A percentile compares a stretch with the other conserved stretches of the same genome.
Conservation (phyloP, 495 filamentous ascomycete genomes). For the Neurospora sp. region DNA sequence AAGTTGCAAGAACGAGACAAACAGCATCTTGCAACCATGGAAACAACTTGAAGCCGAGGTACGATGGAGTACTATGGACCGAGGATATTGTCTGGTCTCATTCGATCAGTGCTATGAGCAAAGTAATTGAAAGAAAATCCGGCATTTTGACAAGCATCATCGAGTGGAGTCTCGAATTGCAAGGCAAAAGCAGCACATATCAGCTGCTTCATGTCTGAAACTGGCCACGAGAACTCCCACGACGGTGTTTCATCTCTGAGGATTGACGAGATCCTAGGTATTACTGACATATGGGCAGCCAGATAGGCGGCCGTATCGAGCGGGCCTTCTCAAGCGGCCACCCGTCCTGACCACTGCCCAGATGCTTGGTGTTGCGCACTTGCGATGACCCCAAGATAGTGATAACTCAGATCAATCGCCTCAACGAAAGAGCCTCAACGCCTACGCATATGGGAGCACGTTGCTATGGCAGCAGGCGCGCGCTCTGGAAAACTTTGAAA, state of each 20-base stretch:
- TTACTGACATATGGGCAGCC: background rate
- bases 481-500: conserved; percentile 10
- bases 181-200: no score
- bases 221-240: background rate
- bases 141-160: background rate
- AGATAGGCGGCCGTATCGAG: background rate
- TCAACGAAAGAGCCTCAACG: background rate
- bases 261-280: background rate
- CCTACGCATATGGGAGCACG: background rate
- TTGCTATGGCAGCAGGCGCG: conserved; percentile 20
- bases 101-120: background rate
- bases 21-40: background rate
- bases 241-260: background rate
- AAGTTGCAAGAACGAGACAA: background rate
- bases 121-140: background rate
- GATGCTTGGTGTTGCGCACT: background rate
- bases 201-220: background rate
- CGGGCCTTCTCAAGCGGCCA: background rate
- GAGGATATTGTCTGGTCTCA: background rate
- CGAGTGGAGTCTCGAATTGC: background rate
- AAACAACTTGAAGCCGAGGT: background rate
- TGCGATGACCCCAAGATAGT: background rate
- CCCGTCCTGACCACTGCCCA: background rate
- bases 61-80: background rate
- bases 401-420: background rate